These are phyloP conservation scores for Rubia peregrina DNA, from an alignment of 305 asterid species.

Conservation along the genomic window DNA sequence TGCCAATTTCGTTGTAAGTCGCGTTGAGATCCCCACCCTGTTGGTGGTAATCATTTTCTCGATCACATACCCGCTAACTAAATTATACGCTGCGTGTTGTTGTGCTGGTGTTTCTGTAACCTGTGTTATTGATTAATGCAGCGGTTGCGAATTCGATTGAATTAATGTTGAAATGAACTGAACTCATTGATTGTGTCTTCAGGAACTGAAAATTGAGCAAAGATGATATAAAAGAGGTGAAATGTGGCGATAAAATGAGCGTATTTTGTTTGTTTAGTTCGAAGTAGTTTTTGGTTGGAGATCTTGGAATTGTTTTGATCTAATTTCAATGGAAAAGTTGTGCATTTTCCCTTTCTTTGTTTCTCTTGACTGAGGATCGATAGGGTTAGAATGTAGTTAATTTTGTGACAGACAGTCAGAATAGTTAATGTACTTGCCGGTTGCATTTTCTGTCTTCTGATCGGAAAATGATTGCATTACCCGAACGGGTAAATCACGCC, in stretches of 20 bases:
- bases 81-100: not conserved
- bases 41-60: slow-evolving; percentile 37
- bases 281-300: slow-evolving; percentile 10
- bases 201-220: slow-evolving; percentile 1
- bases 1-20: slow-evolving; percentile 11
- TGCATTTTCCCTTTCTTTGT: not conserved
- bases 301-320: not conserved
- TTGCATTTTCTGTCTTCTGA: slow-evolving; percentile 8
- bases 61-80: slow-evolving; percentile 24
- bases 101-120: not conserved
- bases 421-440: not conserved
- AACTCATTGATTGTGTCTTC: slow-evolving; percentile 1
- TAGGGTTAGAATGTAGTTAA: slow-evolving; percentile 3
- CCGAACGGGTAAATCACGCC: not conserved
- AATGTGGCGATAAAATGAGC: not conserved
- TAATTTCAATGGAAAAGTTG: not conserved
- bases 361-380: slow-evolving; percentile 1
- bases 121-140: slow-evolving; percentile 8
- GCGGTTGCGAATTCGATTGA: slow-evolving; percentile 6
- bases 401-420: not conserved
- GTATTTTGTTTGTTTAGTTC: not conserved
- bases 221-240: not conserved
- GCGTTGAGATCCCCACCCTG: slow-evolving; percentile 35
- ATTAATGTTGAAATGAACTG: slow-evolving; percentile 7
- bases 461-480: not conserved